Conservation (phyloP, 2,329 filamentous ascomycete species). For the Corinectria fuckeliana region DNA sequence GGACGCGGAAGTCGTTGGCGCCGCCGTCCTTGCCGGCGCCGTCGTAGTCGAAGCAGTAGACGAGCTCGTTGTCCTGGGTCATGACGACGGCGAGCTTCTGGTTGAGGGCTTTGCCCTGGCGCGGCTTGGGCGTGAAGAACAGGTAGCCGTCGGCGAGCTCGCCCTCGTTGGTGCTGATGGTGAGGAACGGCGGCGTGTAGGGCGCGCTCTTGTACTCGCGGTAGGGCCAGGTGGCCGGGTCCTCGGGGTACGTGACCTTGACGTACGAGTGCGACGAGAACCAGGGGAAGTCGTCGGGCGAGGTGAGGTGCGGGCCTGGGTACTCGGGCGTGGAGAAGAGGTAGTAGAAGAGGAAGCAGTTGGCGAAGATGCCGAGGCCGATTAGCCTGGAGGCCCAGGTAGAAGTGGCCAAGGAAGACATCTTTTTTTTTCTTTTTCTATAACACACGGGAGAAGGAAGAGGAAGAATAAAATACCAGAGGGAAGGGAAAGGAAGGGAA, state of each 20-base stretch:
- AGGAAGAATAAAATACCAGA: not conserved
- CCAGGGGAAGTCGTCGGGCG: not conserved
- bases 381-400: not conserved
- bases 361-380: not conserved
- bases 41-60: slow-evolving; percentile 34
- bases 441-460: not conserved
- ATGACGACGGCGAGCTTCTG: slow-evolving; percentile 32
- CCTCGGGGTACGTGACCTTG: slow-evolving; percentile 22
- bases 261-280: slow-evolving; percentile 31
- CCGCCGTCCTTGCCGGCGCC: slow-evolving; percentile 20
- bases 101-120: slow-evolving; percentile 9
- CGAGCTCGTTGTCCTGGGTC: slow-evolving; percentile 38
- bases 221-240: slow-evolving; percentile 21
- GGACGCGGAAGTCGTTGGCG: slow-evolving; percentile 36
- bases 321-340: not conserved
- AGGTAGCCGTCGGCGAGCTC: slow-evolving; percentile 35
- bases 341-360: slow-evolving; percentile 3
- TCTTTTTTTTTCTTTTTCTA: not conserved
- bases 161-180: slow-evolving; percentile 23
- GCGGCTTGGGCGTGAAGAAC: slow-evolving; percentile 34
- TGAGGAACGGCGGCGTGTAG: slow-evolving; percentile 31
- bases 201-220: slow-evolving; percentile 35
- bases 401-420: not conserved
- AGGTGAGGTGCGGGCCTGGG: not conserved
- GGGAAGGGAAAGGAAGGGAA: not conserved